Conservation (phyloP, 371 early-diverging fungal species). For the Synchytrium microbalum region DNA sequence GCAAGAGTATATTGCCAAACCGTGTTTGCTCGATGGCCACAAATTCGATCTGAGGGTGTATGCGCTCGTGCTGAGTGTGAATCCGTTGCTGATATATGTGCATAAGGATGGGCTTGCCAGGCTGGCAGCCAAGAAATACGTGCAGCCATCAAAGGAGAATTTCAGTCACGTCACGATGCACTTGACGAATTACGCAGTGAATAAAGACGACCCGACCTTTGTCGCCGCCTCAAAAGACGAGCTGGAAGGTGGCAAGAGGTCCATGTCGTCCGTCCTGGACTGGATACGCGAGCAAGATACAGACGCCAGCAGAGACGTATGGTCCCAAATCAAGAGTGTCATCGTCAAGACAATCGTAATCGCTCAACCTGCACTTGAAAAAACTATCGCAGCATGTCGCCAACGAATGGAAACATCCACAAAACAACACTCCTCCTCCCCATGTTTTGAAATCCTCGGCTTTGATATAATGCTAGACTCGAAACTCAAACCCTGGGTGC, state of each 20-base stretch:
- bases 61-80: slow-evolving; percentile 39
- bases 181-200: slow-evolving; percentile 51
- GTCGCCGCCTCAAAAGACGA: slow-evolving; percentile 13
- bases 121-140: slow-evolving; percentile 42
- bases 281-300: slow-evolving; percentile 18
- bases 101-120: slow-evolving; percentile 45
- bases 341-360: slow-evolving; percentile 42
- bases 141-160: slow-evolving; percentile 21
- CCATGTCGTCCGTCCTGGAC: slow-evolving; percentile 25
- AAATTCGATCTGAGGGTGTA: slow-evolving; percentile 51
- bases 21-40: slow-evolving; percentile 39
- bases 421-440: slow-evolving; percentile 10
- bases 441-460: slow-evolving; percentile 48
- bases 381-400: slow-evolving; percentile 26
- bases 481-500: slow-evolving; percentile 41
- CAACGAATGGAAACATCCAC: not conserved
- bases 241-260: slow-evolving; percentile 32
- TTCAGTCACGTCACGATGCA: slow-evolving; percentile 41
- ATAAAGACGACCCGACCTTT: slow-evolving; percentile 37
- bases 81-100: slow-evolving; percentile 41
- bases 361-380: slow-evolving; percentile 36
- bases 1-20: slow-evolving; percentile 37
- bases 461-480: slow-evolving; percentile 46
- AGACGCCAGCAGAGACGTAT: slow-evolving; percentile 14
- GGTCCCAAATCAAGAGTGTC: slow-evolving; percentile 35